Conservation (phyloP, 441 rosid species). For the Corymbia calophylla region DNA sequence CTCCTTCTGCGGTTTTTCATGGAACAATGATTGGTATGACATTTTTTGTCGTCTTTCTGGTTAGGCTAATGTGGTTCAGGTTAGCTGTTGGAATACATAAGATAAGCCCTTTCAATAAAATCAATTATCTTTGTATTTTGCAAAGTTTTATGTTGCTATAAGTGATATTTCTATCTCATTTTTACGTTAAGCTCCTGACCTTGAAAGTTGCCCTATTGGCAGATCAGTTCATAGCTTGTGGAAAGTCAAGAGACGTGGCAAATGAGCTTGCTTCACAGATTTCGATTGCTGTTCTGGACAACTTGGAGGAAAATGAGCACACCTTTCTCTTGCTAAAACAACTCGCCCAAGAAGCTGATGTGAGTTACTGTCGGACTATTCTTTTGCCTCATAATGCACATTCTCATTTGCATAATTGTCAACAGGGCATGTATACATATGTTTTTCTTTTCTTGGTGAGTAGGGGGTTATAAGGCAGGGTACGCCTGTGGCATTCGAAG, state of each 20-base stretch:
- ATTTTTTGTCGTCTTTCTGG: neutral
- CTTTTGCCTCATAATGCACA: neutral
- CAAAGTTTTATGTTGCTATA: neutral
- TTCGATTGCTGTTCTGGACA: constrained; percentile 80
- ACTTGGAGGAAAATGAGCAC: constrained; percentile 63
- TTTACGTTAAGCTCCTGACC: neutral
- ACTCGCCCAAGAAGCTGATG: constrained; percentile 73
- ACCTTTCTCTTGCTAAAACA: constrained; percentile 62
- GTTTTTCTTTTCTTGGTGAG: neutral
- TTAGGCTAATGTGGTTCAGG: neutral
- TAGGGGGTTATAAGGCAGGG: neutral
- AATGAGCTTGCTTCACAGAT: constrained; percentile 67
- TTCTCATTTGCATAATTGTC: neutral
- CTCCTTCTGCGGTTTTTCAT: constrained; percentile 64
- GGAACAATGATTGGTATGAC: constrained; percentile 81
- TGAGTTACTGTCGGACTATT: constrained; percentile 19
- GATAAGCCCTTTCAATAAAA: neutral
- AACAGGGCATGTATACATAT: neutral
- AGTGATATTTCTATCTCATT: neutral
- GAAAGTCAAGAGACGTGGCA: constrained; percentile 60
- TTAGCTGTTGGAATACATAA: neutral
- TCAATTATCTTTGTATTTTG: neutral
- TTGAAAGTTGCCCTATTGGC: constrained; percentile 13
- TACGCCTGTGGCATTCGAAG: neutral
- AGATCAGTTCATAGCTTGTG: constrained; percentile 83